A percentile compares a stretch with the other conserved stretches of the same genome.
Evolutionary conservation across 208 protist species (phyloP).

Genomic region (Leishmania martiniquensis): DNA sequence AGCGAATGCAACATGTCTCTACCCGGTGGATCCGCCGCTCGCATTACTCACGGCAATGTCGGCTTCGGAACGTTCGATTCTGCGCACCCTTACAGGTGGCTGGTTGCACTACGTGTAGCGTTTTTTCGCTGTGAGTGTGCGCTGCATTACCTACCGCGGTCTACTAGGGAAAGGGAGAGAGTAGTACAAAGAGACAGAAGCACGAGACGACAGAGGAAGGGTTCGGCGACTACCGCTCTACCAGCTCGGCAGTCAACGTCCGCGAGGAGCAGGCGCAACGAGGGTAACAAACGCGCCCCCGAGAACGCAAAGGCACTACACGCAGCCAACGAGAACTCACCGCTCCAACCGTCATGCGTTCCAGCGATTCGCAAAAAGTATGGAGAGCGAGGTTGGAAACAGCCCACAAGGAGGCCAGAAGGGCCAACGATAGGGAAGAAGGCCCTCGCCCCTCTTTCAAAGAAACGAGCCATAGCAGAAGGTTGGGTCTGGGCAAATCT

Average conservation of each 20-base stretch:
- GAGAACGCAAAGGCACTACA: not conserved
- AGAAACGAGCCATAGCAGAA: not conserved
- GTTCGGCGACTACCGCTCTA: not conserved
- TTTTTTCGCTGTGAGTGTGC: not conserved
- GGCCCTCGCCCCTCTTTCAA: too few species aligned
- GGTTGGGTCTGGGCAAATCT: not conserved
- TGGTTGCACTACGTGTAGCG: not conserved
- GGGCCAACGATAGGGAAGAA: not conserved
- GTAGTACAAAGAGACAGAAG: not conserved
- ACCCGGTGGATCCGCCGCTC: too few species aligned
- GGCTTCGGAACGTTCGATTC: not conserved
- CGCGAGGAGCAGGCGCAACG: not conserved
- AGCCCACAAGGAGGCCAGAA: not conserved
- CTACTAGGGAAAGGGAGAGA: not conserved
- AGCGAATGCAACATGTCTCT: too few species aligned
- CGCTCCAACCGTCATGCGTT: too few species aligned
- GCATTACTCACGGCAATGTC: not conserved
- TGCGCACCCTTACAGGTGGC: not conserved
- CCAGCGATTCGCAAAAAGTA: too few species aligned
- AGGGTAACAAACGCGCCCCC: not conserved
- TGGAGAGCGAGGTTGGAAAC: not conserved
- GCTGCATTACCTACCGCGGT: not conserved
- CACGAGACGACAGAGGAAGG: not conserved
- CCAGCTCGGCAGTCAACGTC: not conserved
- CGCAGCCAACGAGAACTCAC: not conserved